Percentiles rank a stretch among this genome's conserved stretches.
Evolutionary conservation across 139 green algal species (phyloP).

Genomic region (Pycnococcus provasolii): DNA sequence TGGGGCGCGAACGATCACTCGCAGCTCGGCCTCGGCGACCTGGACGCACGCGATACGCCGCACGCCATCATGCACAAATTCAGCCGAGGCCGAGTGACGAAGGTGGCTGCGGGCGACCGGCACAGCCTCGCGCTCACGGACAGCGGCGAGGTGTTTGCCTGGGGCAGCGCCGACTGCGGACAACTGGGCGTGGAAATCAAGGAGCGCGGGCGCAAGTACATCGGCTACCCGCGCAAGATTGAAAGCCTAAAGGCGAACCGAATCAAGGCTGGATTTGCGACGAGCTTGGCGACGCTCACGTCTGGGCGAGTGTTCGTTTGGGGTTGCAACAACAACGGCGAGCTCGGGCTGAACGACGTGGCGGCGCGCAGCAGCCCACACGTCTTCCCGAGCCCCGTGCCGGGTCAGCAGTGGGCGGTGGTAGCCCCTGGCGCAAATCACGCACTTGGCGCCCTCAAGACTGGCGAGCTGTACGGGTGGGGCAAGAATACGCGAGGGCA

Average conservation of each 20-base stretch:
- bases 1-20: constrained; percentile 27
- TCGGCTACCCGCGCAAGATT: constrained; percentile 5
- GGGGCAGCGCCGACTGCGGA: constrained; percentile 11
- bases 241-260: constrained; percentile 5
- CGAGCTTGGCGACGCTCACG: not conserved
- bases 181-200: constrained; percentile 12
- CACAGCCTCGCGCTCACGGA: constrained; percentile 26
- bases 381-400: constrained; percentile 5
- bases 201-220: constrained; percentile 5
- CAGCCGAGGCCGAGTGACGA: not conserved
- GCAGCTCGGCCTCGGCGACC: constrained; percentile 29
- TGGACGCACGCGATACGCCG: constrained; percentile 11
- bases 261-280: constrained; percentile 11
- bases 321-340: constrained; percentile 25
- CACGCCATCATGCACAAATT: constrained; percentile 26
- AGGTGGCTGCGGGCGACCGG: constrained; percentile 9
- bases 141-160: constrained; percentile 25
- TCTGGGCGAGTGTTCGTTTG: constrained; percentile 20
- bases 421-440: constrained; percentile 13
- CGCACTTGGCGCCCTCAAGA: constrained; percentile 14
- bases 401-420: constrained; percentile 1
- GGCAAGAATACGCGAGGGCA: constrained; percentile 18
- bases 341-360: constrained; percentile 23
- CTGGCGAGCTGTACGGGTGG: constrained; percentile 21
- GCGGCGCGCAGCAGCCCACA: constrained; percentile 4